Conservation (phyloP, 768 basidiomycete genomes). For the Tulasnella sp. region DNA sequence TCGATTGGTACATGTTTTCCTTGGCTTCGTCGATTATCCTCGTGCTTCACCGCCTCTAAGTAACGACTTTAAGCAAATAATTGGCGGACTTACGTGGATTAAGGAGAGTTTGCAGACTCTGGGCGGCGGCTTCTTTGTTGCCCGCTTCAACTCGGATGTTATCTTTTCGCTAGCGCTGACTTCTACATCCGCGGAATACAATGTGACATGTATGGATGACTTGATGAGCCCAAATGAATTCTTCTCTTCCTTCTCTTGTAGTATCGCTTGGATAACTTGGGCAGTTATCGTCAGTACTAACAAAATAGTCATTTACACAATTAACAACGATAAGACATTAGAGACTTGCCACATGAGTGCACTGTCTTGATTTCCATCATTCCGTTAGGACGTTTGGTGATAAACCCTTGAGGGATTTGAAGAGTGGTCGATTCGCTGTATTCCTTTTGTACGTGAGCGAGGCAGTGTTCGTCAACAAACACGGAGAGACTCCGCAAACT, state of each 20-base stretch:
- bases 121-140: slow-evolving; percentile 91
- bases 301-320: slow-evolving; percentile 3
- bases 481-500: slow-evolving; percentile 62
- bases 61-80: too few species aligned
- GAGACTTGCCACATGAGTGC: slow-evolving; percentile 27
- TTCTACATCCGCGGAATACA: slow-evolving; percentile 52
- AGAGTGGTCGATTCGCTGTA: slow-evolving; percentile 39
- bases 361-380: slow-evolving; percentile 58
- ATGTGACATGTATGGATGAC: slow-evolving; percentile 44
- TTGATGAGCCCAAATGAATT: slow-evolving; percentile 31
- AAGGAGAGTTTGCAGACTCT: slow-evolving; percentile 24
- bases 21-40: too few species aligned
- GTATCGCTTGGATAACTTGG: too few species aligned
- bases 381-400: slow-evolving; percentile 40
- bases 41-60: too few species aligned
- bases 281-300: too few species aligned
- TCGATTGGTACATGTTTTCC: too few species aligned
- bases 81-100: too few species aligned
- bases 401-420: slow-evolving; percentile 43
- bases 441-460: slow-evolving; percentile 53
- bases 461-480: slow-evolving; percentile 63
- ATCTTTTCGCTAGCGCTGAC: slow-evolving; percentile 56
- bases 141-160: slow-evolving; percentile 60
- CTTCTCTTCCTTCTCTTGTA: too few species aligned
- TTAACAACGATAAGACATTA: background rate